These are phyloP conservation scores for Pholiota adiposa DNA, from an alignment of 1,284 basidiomycete species.

Conservation along the genomic window DNA sequence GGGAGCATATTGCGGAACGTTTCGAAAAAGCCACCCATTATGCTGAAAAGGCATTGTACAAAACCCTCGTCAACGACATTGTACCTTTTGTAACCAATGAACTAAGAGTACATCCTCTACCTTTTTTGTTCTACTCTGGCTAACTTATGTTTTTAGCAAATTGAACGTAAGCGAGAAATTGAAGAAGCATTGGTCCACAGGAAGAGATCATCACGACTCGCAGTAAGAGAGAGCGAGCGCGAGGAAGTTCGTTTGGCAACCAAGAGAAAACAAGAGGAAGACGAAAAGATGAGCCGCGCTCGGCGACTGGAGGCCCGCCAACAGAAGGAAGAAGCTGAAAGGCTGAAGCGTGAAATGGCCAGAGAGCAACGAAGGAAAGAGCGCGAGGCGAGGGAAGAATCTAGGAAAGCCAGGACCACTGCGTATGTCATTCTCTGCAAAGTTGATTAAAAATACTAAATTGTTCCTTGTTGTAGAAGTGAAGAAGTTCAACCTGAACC, in stretches of 20 bases:
- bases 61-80: slow-evolving; percentile 64
- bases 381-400: slow-evolving; percentile 38
- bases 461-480: neutral
- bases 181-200: slow-evolving; percentile 76
- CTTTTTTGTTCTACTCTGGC: no score
- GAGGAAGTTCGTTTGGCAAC: slow-evolving; percentile 65
- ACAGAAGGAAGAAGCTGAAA: slow-evolving; percentile 66
- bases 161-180: slow-evolving; percentile 60
- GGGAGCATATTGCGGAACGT: slow-evolving; percentile 73
- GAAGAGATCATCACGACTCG: slow-evolving; percentile 85
- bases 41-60: slow-evolving; percentile 78
- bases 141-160: slow-evolving; percentile 49
- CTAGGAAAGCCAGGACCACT: slow-evolving; percentile 22
- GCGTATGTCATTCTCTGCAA: slow-evolving; percentile 23
- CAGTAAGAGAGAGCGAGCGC: slow-evolving; percentile 71
- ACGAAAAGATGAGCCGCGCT: slow-evolving; percentile 66
- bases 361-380: slow-evolving; percentile 41
- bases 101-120: slow-evolving; percentile 53
- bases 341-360: slow-evolving; percentile 53
- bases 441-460: neutral
- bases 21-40: slow-evolving; percentile 81
- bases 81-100: slow-evolving; percentile 70
- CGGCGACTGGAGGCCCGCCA: slow-evolving; percentile 64
- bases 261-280: slow-evolving; percentile 61
- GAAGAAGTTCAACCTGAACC: neutral